Base-by-base conservation (phyloP, 345 rosid genomes). In the Eutrema yunnanense region DNA sequence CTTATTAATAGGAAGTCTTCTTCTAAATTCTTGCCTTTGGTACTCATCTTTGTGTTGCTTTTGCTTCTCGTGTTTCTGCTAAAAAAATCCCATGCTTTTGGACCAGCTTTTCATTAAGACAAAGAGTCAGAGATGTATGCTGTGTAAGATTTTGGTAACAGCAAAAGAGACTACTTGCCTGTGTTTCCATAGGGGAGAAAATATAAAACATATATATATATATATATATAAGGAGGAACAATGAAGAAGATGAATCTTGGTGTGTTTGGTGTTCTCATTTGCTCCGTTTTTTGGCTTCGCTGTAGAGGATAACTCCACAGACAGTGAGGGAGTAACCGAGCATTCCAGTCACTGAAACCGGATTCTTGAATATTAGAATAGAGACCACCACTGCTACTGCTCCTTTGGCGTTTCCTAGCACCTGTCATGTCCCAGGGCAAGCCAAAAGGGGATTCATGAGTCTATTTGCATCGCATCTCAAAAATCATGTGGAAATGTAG, bases 381-480 rank as follows among this genome's bases (percentile, higher is more conserved):
- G 99, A 96, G 8, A 96, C 86, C 74, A 96, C 99, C 77, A 96
- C 98, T 5, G 98, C 99, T 62, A 92, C 97, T 4, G 99, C 98
- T 33, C 99, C 99, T 81, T 96, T 96, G 11, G 99, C 99, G 71
- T 96, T 96, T 64, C 99, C 99, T 58, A 96, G 86, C 58, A 96
- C 98, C 97, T 96, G 85, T 70, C 62, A 69, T 96, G 85, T 70
- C 62, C 67, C 74, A 78, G 10, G 58, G 40, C 62, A 22, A 6
- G 13, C 53, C 64, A 43, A 14, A 60, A 29, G 0, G 8, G 6
- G 46, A 37, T 51, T 40, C 5, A 5, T 22, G 41, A 60, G 69
- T 68, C 14, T 11, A 33, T 4, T 9, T 58, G 58, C 10, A 40
- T 46, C 44, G 27, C 11, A 68, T 59, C 48, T 52, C 22, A 29